phyloP scores from a whole-genome alignment of 768 basidiomycete genomes.

The Collybiopsis luxurians region DNA sequence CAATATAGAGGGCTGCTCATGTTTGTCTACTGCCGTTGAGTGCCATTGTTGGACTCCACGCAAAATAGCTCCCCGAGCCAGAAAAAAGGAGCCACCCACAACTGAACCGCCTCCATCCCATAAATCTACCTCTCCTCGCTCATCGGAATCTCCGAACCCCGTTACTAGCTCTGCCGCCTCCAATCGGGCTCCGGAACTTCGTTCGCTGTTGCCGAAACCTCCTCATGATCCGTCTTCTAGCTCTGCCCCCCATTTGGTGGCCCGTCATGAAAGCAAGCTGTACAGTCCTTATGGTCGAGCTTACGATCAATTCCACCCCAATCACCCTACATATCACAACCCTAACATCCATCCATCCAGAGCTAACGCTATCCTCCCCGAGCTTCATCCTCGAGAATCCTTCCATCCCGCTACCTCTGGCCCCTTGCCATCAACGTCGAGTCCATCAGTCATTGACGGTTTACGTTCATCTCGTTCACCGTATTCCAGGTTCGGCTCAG shows the following conservation, averaged over 20 bases:
- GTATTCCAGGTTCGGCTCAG: not conserved
- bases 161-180: slow-evolving; percentile 46
- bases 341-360: not conserved
- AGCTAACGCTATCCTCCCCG: slow-evolving; percentile 16
- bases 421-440: not conserved
- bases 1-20: slow-evolving; percentile 47
- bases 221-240: slow-evolving; percentile 48
- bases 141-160: slow-evolving; percentile 8
- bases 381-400: too few species aligned
- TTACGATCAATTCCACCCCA: slow-evolving; percentile 43
- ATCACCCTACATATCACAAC: slow-evolving; percentile 21
- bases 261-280: slow-evolving; percentile 43
- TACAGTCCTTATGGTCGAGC: slow-evolving; percentile 72
- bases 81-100: slow-evolving; percentile 22
- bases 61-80: slow-evolving; percentile 33
- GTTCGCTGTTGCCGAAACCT: slow-evolving; percentile 71
- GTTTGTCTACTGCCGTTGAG: slow-evolving; percentile 43
- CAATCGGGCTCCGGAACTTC: slow-evolving; percentile 60
- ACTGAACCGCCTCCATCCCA: slow-evolving; percentile 8
- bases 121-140: slow-evolving; percentile 10
- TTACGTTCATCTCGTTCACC: not conserved
- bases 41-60: slow-evolving; percentile 63
- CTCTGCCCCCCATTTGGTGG: slow-evolving; percentile 33
- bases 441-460: not conserved
- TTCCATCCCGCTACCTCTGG: slow-evolving; percentile 3